A percentile compares a stretch with the other conserved stretches of the same genome.
Evolutionary conservation across 2,329 filamentous ascomycete genomes (phyloP).

Genomic region (Anthostomella pinea): DNA sequence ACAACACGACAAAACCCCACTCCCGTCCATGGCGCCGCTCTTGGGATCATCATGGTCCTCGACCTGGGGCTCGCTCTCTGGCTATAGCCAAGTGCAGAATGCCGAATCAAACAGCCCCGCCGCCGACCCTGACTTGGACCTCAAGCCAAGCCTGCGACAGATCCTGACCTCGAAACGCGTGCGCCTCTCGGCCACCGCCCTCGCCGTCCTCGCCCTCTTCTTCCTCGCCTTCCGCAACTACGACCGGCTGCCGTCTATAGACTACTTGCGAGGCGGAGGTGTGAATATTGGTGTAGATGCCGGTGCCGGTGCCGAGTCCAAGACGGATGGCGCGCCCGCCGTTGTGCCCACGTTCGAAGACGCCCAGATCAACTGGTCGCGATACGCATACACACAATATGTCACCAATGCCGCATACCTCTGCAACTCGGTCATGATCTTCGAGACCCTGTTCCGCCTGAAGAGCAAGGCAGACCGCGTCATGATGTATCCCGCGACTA

Average conservation of each 20-base stretch:
- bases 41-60: slow-evolving; percentile 30
- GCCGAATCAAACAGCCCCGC: slow-evolving; percentile 17
- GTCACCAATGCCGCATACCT: slow-evolving; percentile 46
- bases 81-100: slow-evolving; percentile 24
- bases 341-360: slow-evolving; percentile 22
- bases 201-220: slow-evolving; percentile 25
- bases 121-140: slow-evolving; percentile 21
- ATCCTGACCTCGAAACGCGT: slow-evolving; percentile 36
- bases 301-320: slow-evolving; percentile 8
- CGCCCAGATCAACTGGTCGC: slow-evolving; percentile 38
- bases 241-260: slow-evolving; percentile 27
- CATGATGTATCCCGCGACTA: slow-evolving; percentile 43
- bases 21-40: slow-evolving; percentile 27
- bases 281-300: slow-evolving; percentile 7
- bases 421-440: slow-evolving; percentile 51
- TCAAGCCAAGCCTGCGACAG: slow-evolving; percentile 35
- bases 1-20: neutral
- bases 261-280: slow-evolving; percentile 24
- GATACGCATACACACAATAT: slow-evolving; percentile 49
- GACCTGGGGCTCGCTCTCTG: slow-evolving; percentile 25
- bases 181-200: slow-evolving; percentile 26
- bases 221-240: slow-evolving; percentile 30
- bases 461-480: slow-evolving; percentile 43
- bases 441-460: slow-evolving; percentile 41
- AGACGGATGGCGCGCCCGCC: slow-evolving; percentile 22